A percentile compares a stretch with the other conserved stretches of the same genome.
These are phyloP conservation scores for Arthrobotrys sphaeroides DNA, from an alignment of 2,329 filamentous ascomycete species.

Conservation along the genomic window DNA sequence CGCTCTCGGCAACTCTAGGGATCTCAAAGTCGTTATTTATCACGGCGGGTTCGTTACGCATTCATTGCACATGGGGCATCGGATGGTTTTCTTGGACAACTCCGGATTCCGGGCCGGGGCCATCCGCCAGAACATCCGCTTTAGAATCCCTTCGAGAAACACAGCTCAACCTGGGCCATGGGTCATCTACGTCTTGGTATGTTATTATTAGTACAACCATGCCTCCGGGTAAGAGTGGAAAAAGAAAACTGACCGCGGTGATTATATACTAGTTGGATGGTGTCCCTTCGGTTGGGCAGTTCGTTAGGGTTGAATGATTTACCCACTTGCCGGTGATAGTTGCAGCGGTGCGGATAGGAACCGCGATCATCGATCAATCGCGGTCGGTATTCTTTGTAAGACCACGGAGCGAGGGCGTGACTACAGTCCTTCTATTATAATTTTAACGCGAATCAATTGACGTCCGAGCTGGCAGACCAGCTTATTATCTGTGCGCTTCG, in stretches of 20 bases:
- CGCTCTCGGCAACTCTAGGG: constrained; percentile 62
- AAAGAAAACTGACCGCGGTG: neutral
- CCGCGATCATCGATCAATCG: too few relatives aligned
- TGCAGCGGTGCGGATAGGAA: too few relatives aligned
- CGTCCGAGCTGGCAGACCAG: too few relatives aligned
- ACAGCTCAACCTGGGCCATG: constrained; percentile 70
- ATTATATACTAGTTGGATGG: constrained; percentile 63
- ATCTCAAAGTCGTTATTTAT: constrained; percentile 67
- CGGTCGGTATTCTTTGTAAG: too few relatives aligned
- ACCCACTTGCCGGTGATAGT: too few relatives aligned
- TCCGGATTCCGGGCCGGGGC: constrained; percentile 63
- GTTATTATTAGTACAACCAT: neutral
- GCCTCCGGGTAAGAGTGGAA: neutral
- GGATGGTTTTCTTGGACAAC: constrained; percentile 67
- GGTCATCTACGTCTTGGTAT: constrained; percentile 67
- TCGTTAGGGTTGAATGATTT: constrained; percentile 60
- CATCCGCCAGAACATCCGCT: constrained; percentile 64
- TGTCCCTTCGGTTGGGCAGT: constrained; percentile 66
- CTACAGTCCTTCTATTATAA: neutral
- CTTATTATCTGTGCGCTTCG: too few relatives aligned
- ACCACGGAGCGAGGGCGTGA: too few relatives aligned
- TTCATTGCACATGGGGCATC: constrained; percentile 70
- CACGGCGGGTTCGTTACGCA: constrained; percentile 72
- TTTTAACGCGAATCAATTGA: neutral
- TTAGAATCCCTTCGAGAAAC: constrained; percentile 67